A percentile compares a stretch with the other conserved stretches of the same genome.
Conservation (phyloP, 164 flowering plant genomes). For the Aristolochia fimbriata region DNA sequence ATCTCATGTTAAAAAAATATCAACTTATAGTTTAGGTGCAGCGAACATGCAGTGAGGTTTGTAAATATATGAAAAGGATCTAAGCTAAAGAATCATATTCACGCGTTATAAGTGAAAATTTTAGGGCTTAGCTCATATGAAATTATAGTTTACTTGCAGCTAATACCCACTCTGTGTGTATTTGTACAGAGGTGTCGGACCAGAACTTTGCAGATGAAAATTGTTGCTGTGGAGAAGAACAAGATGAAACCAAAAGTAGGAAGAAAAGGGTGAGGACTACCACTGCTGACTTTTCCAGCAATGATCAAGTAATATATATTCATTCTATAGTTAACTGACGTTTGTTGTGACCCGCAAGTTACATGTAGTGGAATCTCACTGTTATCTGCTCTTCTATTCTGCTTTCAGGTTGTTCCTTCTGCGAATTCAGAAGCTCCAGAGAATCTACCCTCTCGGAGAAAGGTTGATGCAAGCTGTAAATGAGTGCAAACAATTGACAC, state of each 20-base stretch:
- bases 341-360: background rate
- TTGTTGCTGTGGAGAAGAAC: constrained; percentile 13
- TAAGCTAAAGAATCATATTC: too few relatives aligned
- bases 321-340: background rate
- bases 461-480: background rate
- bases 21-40: too few relatives aligned
- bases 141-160: background rate
- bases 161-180: too few relatives aligned
- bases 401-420: constrained; percentile 1
- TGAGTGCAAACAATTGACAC: background rate
- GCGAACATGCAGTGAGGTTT: too few relatives aligned
- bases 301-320: constrained; percentile 5
- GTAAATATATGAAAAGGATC: too few relatives aligned
- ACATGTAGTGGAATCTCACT: background rate
- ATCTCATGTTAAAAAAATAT: too few relatives aligned
- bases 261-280: constrained; percentile 6
- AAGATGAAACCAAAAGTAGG: constrained; percentile 5
- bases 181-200: constrained; percentile 52
- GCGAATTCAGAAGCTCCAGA: background rate
- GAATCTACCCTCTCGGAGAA: background rate
- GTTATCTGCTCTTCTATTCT: background rate
- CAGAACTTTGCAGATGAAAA: constrained; percentile 67
- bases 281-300: constrained; percentile 1
- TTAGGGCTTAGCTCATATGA: too few relatives aligned
- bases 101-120: too few relatives aligned